Percentiles rank a stretch among this genome's conserved stretches.
Conservation (phyloP, 2,329 filamentous ascomycete genomes). For the Orbilia blumenaviensis region DNA sequence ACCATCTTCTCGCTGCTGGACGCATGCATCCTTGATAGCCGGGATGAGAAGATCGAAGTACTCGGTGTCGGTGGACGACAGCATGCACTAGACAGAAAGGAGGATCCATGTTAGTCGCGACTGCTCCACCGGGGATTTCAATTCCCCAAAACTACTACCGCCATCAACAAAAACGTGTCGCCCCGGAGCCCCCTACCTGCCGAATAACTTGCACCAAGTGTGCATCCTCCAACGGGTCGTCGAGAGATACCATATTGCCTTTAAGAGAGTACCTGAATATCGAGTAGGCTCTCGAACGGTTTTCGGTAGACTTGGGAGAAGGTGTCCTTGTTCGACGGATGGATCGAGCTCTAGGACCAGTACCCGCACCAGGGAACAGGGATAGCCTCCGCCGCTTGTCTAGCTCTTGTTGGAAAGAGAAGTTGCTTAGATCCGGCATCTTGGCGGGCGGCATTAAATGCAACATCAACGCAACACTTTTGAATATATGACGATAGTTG, state of each 20-base stretch:
- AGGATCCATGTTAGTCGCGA: conserved; percentile 37
- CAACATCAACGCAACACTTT: conserved; percentile 51
- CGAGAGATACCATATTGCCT: conserved; percentile 53
- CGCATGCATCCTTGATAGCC: conserved; percentile 87
- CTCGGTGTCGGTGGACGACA: conserved; percentile 88
- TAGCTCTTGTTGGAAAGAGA: conserved; percentile 47
- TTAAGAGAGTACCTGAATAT: conserved; percentile 64
- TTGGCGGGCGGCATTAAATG: conserved; percentile 37
- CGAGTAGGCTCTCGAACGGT: conserved; percentile 66
- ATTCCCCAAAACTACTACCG: background rate
- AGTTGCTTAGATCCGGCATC: conserved; percentile 52
- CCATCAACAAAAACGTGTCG: conserved; percentile 5
- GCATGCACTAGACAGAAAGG: conserved; percentile 74
- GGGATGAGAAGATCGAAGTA: conserved; percentile 96
- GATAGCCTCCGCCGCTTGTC: conserved; percentile 30
- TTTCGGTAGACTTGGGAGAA: conserved; percentile 56
- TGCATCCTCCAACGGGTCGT: conserved; percentile 34
- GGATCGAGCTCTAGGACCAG: conserved; percentile 17
- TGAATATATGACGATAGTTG: background rate
- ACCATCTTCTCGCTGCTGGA: conserved; percentile 75
- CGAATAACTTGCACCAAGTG: conserved; percentile 52
- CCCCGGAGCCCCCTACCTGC: conserved; percentile 54
- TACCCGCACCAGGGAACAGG: conserved; percentile 35
- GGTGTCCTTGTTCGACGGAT: conserved; percentile 45
- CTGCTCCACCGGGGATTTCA: conserved; percentile 14